Evolutionary conservation across 139 green algal genomes (phyloP).

Genomic region (Eudorina sp.): DNA sequence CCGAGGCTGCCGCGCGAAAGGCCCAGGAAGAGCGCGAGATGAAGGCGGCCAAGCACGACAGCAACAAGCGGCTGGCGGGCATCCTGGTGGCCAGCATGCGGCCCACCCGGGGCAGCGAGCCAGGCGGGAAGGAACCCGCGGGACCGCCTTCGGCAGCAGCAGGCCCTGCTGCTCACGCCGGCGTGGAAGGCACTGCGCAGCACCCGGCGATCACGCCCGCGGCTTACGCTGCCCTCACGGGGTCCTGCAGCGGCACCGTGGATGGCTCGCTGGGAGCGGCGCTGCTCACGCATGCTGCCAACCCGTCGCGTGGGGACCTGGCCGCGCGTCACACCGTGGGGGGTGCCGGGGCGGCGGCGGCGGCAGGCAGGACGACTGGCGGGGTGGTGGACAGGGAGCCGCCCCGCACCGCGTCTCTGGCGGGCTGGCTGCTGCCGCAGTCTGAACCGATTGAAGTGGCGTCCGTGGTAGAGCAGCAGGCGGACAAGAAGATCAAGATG

Average conservation of each 20-base stretch:
- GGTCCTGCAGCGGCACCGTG: no score
- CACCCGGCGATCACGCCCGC: no score
- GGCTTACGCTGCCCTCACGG: no score
- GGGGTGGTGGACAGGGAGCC: neutral
- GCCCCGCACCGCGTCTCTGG: neutral
- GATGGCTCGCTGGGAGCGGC: no score
- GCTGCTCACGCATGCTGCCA: no score
- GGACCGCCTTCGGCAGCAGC: no score
- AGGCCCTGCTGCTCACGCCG: no score
- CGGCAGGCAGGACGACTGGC: neutral
- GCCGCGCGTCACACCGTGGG: neutral
- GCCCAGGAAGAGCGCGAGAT: slow-evolving; percentile 4
- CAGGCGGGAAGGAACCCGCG: neutral
- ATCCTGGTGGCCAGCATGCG: slow-evolving; percentile 10
- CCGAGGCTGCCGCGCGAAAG: neutral
- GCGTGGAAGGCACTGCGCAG: no score
- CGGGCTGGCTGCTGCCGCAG: neutral
- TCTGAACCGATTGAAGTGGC: no score
- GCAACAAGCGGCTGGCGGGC: neutral
- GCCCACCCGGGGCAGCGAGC: no score
- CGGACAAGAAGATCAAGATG: slow-evolving; percentile 19
- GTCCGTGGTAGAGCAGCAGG: neutral
- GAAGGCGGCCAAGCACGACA: neutral
- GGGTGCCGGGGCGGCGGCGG: neutral
- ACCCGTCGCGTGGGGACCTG: no score